Conservation (phyloP, 495 filamentous ascomycete species). For the Penicillium canariense region DNA sequence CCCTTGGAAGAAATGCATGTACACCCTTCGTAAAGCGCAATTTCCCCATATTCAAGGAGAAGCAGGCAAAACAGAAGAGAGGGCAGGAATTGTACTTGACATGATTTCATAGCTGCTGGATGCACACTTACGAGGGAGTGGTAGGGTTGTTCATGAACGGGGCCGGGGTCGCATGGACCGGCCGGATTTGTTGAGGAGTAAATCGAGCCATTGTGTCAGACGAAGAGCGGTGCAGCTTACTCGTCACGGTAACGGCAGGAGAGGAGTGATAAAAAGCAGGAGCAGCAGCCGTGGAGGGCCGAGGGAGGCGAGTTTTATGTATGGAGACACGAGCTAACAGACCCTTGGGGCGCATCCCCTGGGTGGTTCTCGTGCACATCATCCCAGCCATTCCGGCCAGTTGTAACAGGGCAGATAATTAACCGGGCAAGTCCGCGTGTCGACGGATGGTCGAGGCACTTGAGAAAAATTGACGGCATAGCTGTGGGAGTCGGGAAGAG, state of each 20-base stretch:
- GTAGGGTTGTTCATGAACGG: conserved; percentile 37
- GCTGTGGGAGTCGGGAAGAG: conserved; percentile 37
- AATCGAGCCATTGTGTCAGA: conserved; percentile 43
- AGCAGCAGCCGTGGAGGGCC: conserved; percentile 13
- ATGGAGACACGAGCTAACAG: conserved; percentile 26
- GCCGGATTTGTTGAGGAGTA: conserved; percentile 42
- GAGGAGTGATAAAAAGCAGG: conserved; percentile 24
- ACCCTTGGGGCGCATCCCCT: conserved; percentile 29
- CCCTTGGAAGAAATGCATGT: too few relatives aligned
- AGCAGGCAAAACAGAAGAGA: not conserved
- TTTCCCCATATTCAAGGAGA: too few relatives aligned
- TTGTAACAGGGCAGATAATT: conserved; percentile 26
- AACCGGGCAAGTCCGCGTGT: conserved; percentile 28
- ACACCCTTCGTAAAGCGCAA: too few relatives aligned
- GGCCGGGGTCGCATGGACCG: conserved; percentile 40
- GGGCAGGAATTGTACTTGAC: not conserved
- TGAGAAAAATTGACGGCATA: conserved; percentile 29
- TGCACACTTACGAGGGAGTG: conserved; percentile 34
- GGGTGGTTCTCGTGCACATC: conserved; percentile 29
- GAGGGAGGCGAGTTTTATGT: conserved; percentile 39
- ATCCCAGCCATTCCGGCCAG: conserved; percentile 41
- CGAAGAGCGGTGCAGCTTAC: conserved; percentile 26
- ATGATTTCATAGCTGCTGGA: too few relatives aligned
- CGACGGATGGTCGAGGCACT: conserved; percentile 24
- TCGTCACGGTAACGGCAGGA: conserved; percentile 18